These are phyloP conservation scores for Rhipidocladum racemiflorum DNA, from an alignment of 176 grass and related monocot genomes.

Conservation along the genomic window DNA sequence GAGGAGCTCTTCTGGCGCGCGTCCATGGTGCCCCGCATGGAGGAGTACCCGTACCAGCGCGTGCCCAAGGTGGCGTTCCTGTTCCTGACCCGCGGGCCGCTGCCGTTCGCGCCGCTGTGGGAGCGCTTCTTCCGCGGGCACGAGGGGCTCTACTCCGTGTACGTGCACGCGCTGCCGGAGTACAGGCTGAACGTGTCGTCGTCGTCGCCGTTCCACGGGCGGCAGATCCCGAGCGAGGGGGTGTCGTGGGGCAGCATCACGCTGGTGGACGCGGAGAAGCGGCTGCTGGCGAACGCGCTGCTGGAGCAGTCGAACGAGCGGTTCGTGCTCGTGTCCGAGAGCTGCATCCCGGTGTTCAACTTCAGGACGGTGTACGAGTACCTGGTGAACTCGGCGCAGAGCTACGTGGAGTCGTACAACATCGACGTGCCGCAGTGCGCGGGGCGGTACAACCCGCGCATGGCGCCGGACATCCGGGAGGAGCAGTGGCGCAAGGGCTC, in stretches of 20 bases:
- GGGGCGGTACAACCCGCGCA: conserved; percentile 50
- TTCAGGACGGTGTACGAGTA: conserved; percentile 64
- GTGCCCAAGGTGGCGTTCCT: conserved; percentile 75
- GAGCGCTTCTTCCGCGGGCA: conserved; percentile 62
- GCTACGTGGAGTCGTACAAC: conserved; percentile 62
- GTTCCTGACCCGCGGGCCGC: conserved; percentile 58
- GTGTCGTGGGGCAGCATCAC: conserved; percentile 64
- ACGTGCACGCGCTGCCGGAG: conserved; percentile 58
- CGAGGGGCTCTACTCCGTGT: conserved; percentile 51
- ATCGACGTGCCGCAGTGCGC: conserved; percentile 50
- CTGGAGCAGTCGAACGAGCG: conserved; percentile 60
- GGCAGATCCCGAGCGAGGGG: conserved; percentile 56
- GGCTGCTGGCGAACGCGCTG: conserved; percentile 60
- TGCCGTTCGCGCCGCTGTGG: conserved; percentile 59
- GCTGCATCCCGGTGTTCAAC: conserved; percentile 61
- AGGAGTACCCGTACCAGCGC: conserved; percentile 48
- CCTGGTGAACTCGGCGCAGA: conserved; percentile 45
- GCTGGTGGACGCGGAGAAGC: conserved; percentile 70
- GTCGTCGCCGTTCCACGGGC: conserved; percentile 39
- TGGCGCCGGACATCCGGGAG: conserved; percentile 52
- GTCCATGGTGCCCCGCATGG: conserved; percentile 52
- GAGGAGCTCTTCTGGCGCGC: conserved; percentile 59
- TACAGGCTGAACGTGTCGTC: conserved; percentile 48
- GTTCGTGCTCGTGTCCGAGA: conserved; percentile 53
- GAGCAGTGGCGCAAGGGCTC: conserved; percentile 64